These are phyloP conservation scores for Candida suzukii DNA, from an alignment of 805 yeast genomes.

Conservation along the genomic window DNA sequence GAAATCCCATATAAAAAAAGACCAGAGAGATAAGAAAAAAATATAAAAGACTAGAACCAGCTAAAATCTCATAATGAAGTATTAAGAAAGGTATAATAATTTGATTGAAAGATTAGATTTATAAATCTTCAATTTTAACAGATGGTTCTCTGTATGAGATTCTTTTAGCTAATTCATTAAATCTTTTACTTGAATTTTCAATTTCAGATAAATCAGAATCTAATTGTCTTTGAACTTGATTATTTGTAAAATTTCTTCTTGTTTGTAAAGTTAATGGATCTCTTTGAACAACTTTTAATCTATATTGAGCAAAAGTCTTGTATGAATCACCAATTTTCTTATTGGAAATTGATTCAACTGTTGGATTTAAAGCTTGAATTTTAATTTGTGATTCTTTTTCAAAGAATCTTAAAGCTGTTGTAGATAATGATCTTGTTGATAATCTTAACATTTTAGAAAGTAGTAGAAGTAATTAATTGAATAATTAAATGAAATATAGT, in stretches of 20 bases:
- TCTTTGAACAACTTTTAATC: slow-evolving; percentile 18
- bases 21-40: no score
- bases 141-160: slow-evolving; percentile 15
- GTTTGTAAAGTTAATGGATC: slow-evolving; percentile 20
- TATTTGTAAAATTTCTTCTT: slow-evolving; percentile 13
- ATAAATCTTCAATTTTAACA: slow-evolving; percentile 3
- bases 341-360: slow-evolving; percentile 1
- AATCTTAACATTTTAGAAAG: neutral
- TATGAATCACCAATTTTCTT: slow-evolving; percentile 9
- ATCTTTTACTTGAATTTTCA: slow-evolving; percentile 9
- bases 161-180: slow-evolving; percentile 16
- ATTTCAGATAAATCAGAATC: slow-evolving; percentile 1
- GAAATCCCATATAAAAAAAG: no score
- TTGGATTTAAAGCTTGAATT: slow-evolving; percentile 13
- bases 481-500: no score
- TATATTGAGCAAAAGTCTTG: slow-evolving; percentile 21
- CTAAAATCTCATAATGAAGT: no score
- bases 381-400: slow-evolving; percentile 14
- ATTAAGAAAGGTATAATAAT: neutral
- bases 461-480: neutral
- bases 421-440: neutral
- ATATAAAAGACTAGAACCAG: no score
- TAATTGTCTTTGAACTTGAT: neutral
- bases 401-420: slow-evolving; percentile 4
- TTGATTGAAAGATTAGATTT: neutral